phyloP scores from a whole-genome alignment of 2,329 filamentous ascomycete species.

The Penicillium sp. region DNA sequence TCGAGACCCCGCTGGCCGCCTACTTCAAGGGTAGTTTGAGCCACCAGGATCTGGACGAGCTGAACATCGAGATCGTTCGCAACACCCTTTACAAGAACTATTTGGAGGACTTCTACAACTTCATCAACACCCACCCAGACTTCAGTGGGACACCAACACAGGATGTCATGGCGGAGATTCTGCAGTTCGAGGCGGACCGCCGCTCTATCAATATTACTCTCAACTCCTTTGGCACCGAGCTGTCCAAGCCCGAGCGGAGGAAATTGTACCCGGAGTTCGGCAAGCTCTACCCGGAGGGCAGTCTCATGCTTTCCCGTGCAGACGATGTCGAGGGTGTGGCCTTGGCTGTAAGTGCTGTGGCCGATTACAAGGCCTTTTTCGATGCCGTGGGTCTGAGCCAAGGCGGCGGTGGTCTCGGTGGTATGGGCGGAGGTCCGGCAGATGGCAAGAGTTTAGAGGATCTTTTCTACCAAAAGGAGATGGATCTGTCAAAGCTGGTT shows the following conservation, averaged over 20 bases:
- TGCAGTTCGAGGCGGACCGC: constrained; percentile 95
- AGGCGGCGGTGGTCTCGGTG: constrained; percentile 69
- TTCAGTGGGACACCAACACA: constrained; percentile 85
- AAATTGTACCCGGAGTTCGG: constrained; percentile 96
- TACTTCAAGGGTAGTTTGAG: constrained; percentile 97
- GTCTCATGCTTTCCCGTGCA: constrained; percentile 87
- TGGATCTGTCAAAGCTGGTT: constrained; percentile 93
- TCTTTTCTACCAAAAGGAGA: constrained; percentile 98
- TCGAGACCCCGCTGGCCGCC: constrained; percentile 91
- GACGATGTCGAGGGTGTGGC: constrained; percentile 94
- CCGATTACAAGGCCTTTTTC: constrained; percentile 94
- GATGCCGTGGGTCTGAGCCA: constrained; percentile 82
- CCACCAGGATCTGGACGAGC: constrained; percentile 94
- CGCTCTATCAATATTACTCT: constrained; percentile 98
- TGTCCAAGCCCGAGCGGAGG: constrained; percentile 88
- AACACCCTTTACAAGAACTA: constrained; percentile 99
- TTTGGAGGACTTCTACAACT: constrained; percentile 93
- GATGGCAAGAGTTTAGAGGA: constrained; percentile 93
- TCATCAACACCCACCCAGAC: constrained; percentile 85
- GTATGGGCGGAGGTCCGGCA: constrained; percentile 69
- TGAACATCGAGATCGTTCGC: constrained; percentile 98
- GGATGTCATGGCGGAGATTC: constrained; percentile 91
- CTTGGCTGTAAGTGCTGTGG: constrained; percentile 86
- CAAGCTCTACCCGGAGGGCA: constrained; percentile 88
- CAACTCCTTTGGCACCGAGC: constrained; percentile 96